Evolutionary conservation across 148 eudicot species (phyloP), one percentile per base, ranked within the genome.

Genomic region (Fagopyrum esculentum): DNA sequence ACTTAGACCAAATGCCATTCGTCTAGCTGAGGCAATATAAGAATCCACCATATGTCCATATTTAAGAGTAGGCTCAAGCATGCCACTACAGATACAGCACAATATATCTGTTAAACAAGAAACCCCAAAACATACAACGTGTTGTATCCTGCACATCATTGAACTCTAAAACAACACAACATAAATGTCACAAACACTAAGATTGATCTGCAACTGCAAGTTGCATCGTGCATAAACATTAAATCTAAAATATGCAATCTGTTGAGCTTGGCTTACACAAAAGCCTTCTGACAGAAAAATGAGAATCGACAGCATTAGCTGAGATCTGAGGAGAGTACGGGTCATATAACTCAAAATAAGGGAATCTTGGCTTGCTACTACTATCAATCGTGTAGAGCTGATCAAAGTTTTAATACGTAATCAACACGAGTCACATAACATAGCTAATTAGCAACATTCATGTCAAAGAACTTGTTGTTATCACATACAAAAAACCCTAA

Each of bases 11-110:
- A 1, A 1, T 35, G 40, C 40, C 40, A 35, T 35, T 35, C 40
- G 40, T 35, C 40, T 35, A 35, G 40, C 40, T 35, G 3, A 35
- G 40, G 40, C 40, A 2, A 35, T 35, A 2, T 1, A 35, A 35
- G 40, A 35, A 35, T 94, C 97, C 72, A 94, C 98, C 35, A 90
- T 97, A 86, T 90, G 19, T 66, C 82, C 84, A 85, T 91, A 91
- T 29, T 88, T 54, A 72, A 97, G 97, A 79, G 84, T 97, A 82
- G 26, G 26, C 26, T 22, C 26, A 22, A 22, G 26, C 98, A 90
- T 94, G 68, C 97, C 98, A 87, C 98, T 94, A 85, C 75, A 83
- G 55, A 76, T 76, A 50, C n/a, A 72, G 40, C 15, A 73, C 15
- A 60, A 49, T 12, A 9, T 13, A 17, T 13, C 12, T 15, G 6